Evolutionary conservation across 768 basidiomycete species (phyloP).

Genomic region (Boletus subparvulus): DNA sequence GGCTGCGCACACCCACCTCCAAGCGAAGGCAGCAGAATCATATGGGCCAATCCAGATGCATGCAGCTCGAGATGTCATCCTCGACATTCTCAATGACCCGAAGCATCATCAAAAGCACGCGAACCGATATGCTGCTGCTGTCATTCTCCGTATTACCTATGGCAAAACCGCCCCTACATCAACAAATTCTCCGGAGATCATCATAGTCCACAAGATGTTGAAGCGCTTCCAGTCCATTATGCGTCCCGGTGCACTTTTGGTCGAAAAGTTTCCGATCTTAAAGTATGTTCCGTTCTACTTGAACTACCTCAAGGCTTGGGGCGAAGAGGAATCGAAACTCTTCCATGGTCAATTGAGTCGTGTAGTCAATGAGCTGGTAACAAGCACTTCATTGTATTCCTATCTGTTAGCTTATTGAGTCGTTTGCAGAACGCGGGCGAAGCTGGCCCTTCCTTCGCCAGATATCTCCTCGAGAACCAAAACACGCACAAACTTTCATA

Average conservation of each 20-base stretch:
- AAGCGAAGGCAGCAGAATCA: constrained; percentile 48
- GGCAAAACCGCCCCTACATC: constrained; percentile 34
- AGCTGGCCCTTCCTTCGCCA: constrained; percentile 48
- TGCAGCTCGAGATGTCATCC: constrained; percentile 30
- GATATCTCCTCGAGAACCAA: constrained; percentile 58
- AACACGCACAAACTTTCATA: constrained; percentile 51
- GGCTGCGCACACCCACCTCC: constrained; percentile 58
- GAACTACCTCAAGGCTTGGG: constrained; percentile 54
- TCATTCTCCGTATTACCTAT: constrained; percentile 36
- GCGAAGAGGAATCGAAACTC: constrained; percentile 52
- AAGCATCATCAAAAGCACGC: constrained; percentile 54
- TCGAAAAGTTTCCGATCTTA: constrained; percentile 39
- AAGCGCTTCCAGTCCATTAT: constrained; percentile 37
- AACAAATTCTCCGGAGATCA: constrained; percentile 32
- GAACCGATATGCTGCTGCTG: constrained; percentile 41
- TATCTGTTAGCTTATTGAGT: not conserved
- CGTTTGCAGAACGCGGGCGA: constrained; percentile 20
- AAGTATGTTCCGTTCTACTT: constrained; percentile 60
- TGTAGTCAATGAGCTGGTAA: constrained; percentile 48
- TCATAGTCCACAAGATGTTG: constrained; percentile 35
- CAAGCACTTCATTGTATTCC: not conserved
- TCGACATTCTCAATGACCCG: constrained; percentile 34
- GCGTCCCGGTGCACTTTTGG: constrained; percentile 35
- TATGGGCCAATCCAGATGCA: constrained; percentile 51
- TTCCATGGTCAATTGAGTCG: constrained; percentile 53